Percentiles rank a stretch among this genome's conserved stretches.
Conservation (phyloP, 805 yeast species). For the Cyberlindnera bimundalis region DNA sequence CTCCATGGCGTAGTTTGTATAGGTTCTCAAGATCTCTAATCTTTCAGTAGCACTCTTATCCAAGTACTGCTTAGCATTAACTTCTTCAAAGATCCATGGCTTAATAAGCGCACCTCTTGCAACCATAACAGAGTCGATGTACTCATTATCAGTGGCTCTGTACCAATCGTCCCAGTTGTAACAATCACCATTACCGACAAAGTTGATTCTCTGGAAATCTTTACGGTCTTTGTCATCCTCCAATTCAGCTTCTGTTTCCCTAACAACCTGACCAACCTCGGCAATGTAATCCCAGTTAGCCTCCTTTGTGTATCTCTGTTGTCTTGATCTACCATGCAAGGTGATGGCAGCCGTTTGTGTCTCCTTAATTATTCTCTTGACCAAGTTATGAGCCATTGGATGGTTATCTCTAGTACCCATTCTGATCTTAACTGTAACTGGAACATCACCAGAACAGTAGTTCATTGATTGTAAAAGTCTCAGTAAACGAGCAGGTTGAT, state of each 20-base stretch:
- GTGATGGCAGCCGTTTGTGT: slow-evolving; percentile 89
- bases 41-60: slow-evolving; percentile 92
- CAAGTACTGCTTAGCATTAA: slow-evolving; percentile 81
- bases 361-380: slow-evolving; percentile 67
- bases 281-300: slow-evolving; percentile 93
- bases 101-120: slow-evolving; percentile 97
- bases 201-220: slow-evolving; percentile 65
- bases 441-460: slow-evolving; percentile 83
- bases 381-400: slow-evolving; percentile 81
- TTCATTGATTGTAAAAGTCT: slow-evolving; percentile 86
- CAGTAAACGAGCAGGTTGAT: slow-evolving; percentile 76
- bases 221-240: slow-evolving; percentile 58
- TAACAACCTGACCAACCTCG: slow-evolving; percentile 65
- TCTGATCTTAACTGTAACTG: slow-evolving; percentile 88
- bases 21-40: slow-evolving; percentile 66
- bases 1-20: slow-evolving; percentile 77
- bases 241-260: slow-evolving; percentile 49
- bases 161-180: slow-evolving; percentile 88
- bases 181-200: slow-evolving; percentile 94
- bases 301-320: slow-evolving; percentile 85
- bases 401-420: slow-evolving; percentile 85
- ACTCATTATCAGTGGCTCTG: slow-evolving; percentile 56
- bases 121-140: slow-evolving; percentile 92
- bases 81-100: slow-evolving; percentile 98
- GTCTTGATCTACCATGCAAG: slow-evolving; percentile 93